Evolutionary conservation across 345 rosid species (phyloP), one percentile per base, ranked within the genome.

Genomic region (Hypericum perforatum): DNA sequence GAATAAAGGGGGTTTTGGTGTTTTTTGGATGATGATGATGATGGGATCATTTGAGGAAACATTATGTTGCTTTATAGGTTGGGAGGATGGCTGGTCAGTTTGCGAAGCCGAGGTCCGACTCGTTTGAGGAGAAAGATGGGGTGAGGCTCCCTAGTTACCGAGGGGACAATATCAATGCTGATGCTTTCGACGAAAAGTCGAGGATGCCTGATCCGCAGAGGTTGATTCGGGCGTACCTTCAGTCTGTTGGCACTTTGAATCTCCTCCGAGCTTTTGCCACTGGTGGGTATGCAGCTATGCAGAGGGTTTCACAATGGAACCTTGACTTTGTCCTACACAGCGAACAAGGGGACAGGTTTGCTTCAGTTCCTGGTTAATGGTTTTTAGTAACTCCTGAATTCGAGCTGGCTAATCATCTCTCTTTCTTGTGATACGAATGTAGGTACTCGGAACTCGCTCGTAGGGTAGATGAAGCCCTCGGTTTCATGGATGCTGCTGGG

Each of bases 11-110:
- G 32, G 32, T 22, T 22, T 22, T 22, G 32, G 32, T 22, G 32
- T 22, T 22, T 22, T 22, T 22, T 4, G 32, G 32, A 22, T 22
- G 32, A 22, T 22, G 32, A 22, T 22, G 32, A 22, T n/a, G n/a
- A n/a, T n/a, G n/a, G n/a, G n/a, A n/a, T 22, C 32, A 4, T 1
- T 22, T 22, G 4, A 22, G 32, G 4, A 22, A 22, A 22, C 2
- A 4, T 22, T 22, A 4, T 22, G 32, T 22, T 22, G 32, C 32
- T 22, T 22, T 22, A 22, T 36, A 66, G 70, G 70, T 81, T 4
- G 83, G 87, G 42, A 74, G 84, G 70, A 78, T 81, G 87, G 87
- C 87, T 3, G 87, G 87, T 41, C 87, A 81, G 66, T 81, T 81
- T 61, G 87, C 79, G 9, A 81, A 81, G 71, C 87, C 87, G 0